Conservation (phyloP, 331 rosid genomes). For the Acacia pycnantha region DNA sequence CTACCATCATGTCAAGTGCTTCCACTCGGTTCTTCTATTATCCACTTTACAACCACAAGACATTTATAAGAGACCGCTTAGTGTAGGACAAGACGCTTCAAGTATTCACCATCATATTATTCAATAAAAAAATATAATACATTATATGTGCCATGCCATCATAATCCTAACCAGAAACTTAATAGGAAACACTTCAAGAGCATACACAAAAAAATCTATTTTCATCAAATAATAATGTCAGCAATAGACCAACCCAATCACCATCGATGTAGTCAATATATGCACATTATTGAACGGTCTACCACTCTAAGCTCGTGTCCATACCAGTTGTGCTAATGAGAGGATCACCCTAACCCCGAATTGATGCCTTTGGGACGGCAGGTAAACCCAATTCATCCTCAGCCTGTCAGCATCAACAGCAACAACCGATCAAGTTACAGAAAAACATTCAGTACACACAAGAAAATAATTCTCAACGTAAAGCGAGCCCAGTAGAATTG, state of each 20-base stretch:
- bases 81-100: neutral
- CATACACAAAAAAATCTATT: neutral
- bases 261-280: slow-evolving; percentile 29
- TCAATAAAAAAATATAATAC: neutral
- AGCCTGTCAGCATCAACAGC: slow-evolving; percentile 48
- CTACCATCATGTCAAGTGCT: too few species aligned
- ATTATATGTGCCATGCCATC: neutral
- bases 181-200: neutral
- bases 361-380: slow-evolving; percentile 83
- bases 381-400: slow-evolving; percentile 95
- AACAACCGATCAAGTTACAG: slow-evolving; percentile 15
- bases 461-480: neutral
- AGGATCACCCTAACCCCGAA: slow-evolving; percentile 58
- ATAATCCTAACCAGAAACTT: neutral
- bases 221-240: slow-evolving; percentile 21
- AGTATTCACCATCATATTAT: neutral
- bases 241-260: slow-evolving; percentile 30
- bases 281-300: slow-evolving; percentile 51
- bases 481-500: neutral
- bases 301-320: slow-evolving; percentile 23
- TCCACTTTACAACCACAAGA: too few species aligned
- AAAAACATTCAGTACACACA: neutral
- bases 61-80: neutral
- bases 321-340: slow-evolving; percentile 24
- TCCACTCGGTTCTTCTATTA: too few species aligned